These are phyloP conservation scores for Yamadazyma endophytica DNA, from an alignment of 805 yeast species.

Conservation along the genomic window DNA sequence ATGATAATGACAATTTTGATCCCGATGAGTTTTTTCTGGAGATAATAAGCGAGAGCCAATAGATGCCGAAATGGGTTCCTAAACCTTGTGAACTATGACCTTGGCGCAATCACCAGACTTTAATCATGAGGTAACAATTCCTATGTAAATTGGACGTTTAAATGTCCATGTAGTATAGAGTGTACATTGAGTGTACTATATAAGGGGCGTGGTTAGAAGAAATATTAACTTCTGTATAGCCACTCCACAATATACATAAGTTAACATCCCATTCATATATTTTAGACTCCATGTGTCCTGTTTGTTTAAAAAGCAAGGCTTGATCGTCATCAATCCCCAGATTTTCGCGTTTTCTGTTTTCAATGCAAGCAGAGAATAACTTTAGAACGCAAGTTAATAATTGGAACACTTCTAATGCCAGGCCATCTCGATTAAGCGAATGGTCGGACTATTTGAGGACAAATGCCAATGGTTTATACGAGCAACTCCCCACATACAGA, in stretches of 20 bases:
- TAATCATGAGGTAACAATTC: too few species aligned
- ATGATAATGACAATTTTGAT: slow-evolving; percentile 13
- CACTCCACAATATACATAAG: too few species aligned
- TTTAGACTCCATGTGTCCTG: too few species aligned
- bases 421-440: slow-evolving; percentile 20
- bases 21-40: slow-evolving; percentile 26
- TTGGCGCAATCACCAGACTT: too few species aligned
- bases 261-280: too few species aligned
- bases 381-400: slow-evolving; percentile 31
- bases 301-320: too few species aligned
- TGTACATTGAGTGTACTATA: not conserved
- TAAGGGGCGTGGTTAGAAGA: slow-evolving; percentile 1
- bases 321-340: too few species aligned
- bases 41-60: too few species aligned
- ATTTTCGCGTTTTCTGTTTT: too few species aligned
- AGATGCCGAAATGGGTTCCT: slow-evolving; percentile 9
- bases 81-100: too few species aligned
- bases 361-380: slow-evolving; percentile 28
- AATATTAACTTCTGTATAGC: not conserved
- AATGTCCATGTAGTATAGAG: slow-evolving; percentile 1
- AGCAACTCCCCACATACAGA: slow-evolving; percentile 60
- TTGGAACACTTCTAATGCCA: slow-evolving; percentile 19
- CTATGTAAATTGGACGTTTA: too few species aligned
- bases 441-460: slow-evolving; percentile 41
- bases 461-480: slow-evolving; percentile 55